Evolutionary conservation across 768 basidiomycete genomes (phyloP).

Genomic region (Rossbeevera mucosa): DNA sequence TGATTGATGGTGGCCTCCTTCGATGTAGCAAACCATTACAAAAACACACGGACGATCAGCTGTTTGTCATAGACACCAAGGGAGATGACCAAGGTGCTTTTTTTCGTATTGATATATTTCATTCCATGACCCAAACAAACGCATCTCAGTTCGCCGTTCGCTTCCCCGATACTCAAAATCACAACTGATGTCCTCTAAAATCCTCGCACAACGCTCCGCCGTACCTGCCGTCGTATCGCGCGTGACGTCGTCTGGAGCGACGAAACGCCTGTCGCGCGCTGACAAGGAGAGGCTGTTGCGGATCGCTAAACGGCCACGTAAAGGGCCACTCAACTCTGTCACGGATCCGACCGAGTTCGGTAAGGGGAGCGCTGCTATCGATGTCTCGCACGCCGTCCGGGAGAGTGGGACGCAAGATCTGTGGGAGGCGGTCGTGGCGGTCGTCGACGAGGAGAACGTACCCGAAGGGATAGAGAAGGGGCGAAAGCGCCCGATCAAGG

Average conservation of each 20-base stretch:
- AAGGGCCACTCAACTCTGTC: slow-evolving; percentile 68
- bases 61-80: slow-evolving; percentile 76
- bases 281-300: slow-evolving; percentile 74
- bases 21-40: slow-evolving; percentile 36
- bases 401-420: slow-evolving; percentile 63
- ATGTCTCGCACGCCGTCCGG: slow-evolving; percentile 65
- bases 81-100: slow-evolving; percentile 68
- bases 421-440: slow-evolving; percentile 41
- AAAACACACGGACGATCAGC: slow-evolving; percentile 62
- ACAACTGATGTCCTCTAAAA: slow-evolving; percentile 66
- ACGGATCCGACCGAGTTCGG: slow-evolving; percentile 66
- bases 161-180: slow-evolving; percentile 51
- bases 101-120: background rate
- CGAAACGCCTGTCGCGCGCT: slow-evolving; percentile 45
- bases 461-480: slow-evolving; percentile 38
- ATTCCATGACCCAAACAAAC: background rate
- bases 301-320: slow-evolving; percentile 67
- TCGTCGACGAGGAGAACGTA: slow-evolving; percentile 32
- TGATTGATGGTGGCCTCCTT: no score
- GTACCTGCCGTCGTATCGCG: slow-evolving; percentile 80
- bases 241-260: slow-evolving; percentile 17
- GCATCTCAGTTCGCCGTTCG: slow-evolving; percentile 51
- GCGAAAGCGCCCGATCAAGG: slow-evolving; percentile 49
- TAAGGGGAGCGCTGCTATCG: slow-evolving; percentile 59
- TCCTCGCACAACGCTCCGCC: slow-evolving; percentile 82